Conservation (phyloP, 768 basidiomycete species). For the Leccinum barrowsii region DNA sequence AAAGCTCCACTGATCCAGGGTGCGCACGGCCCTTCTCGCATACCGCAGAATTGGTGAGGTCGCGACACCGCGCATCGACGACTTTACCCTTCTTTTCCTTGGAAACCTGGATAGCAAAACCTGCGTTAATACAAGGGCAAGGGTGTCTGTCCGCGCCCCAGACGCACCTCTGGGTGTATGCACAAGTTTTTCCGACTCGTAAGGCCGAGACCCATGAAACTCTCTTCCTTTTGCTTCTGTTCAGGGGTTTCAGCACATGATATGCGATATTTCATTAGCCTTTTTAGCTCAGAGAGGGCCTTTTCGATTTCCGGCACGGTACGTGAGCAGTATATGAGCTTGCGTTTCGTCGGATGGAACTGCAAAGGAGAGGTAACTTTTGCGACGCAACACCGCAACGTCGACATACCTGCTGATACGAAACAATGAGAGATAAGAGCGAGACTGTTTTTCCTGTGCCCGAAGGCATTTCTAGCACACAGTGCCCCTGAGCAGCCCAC, state of each 20-base stretch:
- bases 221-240: conserved; percentile 71
- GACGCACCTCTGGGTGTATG: conserved; percentile 85
- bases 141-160: not conserved
- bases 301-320: conserved; percentile 99
- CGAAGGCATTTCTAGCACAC: conserved; percentile 99
- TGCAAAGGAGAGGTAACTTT: conserved; percentile 30
- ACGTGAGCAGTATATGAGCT: conserved; percentile 97
- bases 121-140: not conserved
- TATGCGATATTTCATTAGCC: conserved; percentile 87
- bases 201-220: conserved; percentile 85
- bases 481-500: conserved; percentile 74
- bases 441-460: conserved; percentile 99
- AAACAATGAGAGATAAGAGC: conserved; percentile 90
- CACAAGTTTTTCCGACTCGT: conserved; percentile 97
- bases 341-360: conserved; percentile 90
- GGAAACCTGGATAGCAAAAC: conserved; percentile 56
- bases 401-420: conserved; percentile 83
- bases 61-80: conserved; percentile 95
- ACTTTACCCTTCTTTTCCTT: conserved; percentile 99
- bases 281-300: conserved; percentile 90
- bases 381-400: not conserved
- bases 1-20: conserved; percentile 88
- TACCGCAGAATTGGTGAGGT: conserved; percentile 81
- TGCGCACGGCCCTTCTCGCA: conserved; percentile 82
- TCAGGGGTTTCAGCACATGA: conserved; percentile 69